Percentiles rank a stretch among this genome's conserved stretches.
Evolutionary conservation across 1,139 yeast genomes (phyloP).

Genomic region (Debaryomyces subglobosus): DNA sequence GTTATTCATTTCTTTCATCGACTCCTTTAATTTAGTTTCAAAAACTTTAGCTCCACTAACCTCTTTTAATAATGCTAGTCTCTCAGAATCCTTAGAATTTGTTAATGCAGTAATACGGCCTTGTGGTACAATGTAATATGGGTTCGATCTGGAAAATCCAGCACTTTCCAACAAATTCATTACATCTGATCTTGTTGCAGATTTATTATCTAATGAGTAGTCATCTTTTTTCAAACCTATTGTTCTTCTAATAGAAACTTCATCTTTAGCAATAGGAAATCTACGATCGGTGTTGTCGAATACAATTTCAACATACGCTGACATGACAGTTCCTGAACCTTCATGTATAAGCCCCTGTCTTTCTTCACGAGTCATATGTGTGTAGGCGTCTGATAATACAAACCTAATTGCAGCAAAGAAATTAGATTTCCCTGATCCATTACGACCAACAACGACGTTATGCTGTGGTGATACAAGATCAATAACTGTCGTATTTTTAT

Average conservation of each 20-base stretch:
- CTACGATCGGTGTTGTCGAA: constrained; percentile 82
- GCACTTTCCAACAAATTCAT: constrained; percentile 87
- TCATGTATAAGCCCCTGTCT: constrained; percentile 87
- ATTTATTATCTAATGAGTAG: constrained; percentile 74
- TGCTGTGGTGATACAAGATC: constrained; percentile 78
- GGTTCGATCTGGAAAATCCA: constrained; percentile 88
- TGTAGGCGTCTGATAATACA: constrained; percentile 88
- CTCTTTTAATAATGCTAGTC: constrained; percentile 78
- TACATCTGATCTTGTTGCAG: constrained; percentile 80
- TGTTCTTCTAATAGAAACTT: constrained; percentile 79
- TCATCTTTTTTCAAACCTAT: constrained; percentile 93
- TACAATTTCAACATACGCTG: constrained; percentile 88
- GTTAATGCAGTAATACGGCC: constrained; percentile 87
- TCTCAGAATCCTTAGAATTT: constrained; percentile 83
- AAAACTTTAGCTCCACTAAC: constrained; percentile 96
- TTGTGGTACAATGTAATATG: constrained; percentile 96
- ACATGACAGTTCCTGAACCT: constrained; percentile 89
- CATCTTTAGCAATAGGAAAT: constrained; percentile 69
- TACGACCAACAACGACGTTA: constrained; percentile 91
- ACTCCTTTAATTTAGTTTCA: constrained; percentile 78
- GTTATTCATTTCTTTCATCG: constrained; percentile 75
- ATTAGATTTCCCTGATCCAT: constrained; percentile 96
- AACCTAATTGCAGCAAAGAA: constrained; percentile 95
- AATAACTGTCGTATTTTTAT: constrained; percentile 79
- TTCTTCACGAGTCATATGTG: constrained; percentile 86